Evolutionary conservation across 1,139 yeast genomes (phyloP).

Genomic region (Spathaspora jeffriesii): DNA sequence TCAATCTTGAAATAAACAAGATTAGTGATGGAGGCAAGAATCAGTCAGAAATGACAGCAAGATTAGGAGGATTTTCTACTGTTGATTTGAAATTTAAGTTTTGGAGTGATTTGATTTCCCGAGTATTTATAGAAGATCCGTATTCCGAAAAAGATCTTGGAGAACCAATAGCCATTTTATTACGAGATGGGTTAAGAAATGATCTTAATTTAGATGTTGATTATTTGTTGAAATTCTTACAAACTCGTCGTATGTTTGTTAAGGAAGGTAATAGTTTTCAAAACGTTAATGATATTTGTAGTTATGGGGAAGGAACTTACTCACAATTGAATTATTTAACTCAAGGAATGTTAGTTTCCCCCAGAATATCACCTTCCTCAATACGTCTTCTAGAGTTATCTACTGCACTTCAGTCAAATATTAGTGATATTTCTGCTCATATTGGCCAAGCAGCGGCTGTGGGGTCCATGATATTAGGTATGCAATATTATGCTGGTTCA

Average conservation of each 20-base stretch:
- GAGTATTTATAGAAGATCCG: conserved; percentile 40
- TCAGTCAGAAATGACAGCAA: conserved; percentile 26
- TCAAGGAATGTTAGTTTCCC: conserved; percentile 63
- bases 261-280: conserved; percentile 40
- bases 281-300: conserved; percentile 59
- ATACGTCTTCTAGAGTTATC: conserved; percentile 50
- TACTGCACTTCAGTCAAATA: conserved; percentile 37
- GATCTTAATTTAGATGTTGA: conserved; percentile 54
- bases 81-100: conserved; percentile 59
- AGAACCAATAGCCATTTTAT: conserved; percentile 68
- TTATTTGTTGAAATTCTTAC: conserved; percentile 61
- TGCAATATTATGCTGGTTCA: conserved; percentile 55
- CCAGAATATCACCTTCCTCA: conserved; percentile 58
- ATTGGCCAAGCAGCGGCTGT: conserved; percentile 82
- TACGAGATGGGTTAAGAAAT: conserved; percentile 49
- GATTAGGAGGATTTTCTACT: conserved; percentile 41
- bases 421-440: conserved; percentile 74
- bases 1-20: conserved; percentile 67
- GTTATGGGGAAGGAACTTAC: conserved; percentile 79
- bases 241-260: conserved; percentile 58
- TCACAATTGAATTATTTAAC: conserved; percentile 73
- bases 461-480: conserved; percentile 64
- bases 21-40: conserved; percentile 50
- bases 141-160: conserved; percentile 39
- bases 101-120: conserved; percentile 56